Evolutionary conservation across 495 filamentous ascomycete species (phyloP), one percentile per base, ranked within the genome.

Genomic region (Bathelium albidoporum): DNA sequence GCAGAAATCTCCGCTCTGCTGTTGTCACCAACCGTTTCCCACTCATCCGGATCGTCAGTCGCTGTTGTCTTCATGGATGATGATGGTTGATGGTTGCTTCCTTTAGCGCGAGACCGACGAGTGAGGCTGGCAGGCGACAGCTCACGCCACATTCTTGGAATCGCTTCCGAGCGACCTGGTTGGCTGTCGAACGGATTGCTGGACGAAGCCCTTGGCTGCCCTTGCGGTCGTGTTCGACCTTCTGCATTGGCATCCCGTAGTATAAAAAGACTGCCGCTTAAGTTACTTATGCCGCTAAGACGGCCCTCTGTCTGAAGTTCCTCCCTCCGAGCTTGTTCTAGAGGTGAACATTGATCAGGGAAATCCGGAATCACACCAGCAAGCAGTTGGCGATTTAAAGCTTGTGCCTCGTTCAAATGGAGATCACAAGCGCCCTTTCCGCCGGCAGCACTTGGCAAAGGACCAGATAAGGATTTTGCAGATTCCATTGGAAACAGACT

Each of bases 21-120:
- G 9, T 10, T 24, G 22, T 64, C 53, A 2, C 26, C 67, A 29
- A 73, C 65, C 10, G 72, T 75, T 60, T 73, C 70, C 73, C 73
- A 75, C n/a, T 72, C 69, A 55, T 66, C 61, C 14, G 59, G 60
- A 34, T 68, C 68, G 52, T 59, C 58, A 11, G 14, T 24, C 1
- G 39, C 41, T 44, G 62, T 60, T 59, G 41, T 41, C 1, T 41
- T 53, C 4, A 26, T 58, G 18, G 65, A 49, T 31, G 29, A 61
- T 20, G 55, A 62, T 7, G 64, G 55, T 60, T 63, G 44, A 65
- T 59, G 43, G 64, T 65, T 53, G 24, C 45, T 62, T 34, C 3
- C 49, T 36, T 64, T 20, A 26, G 36, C 22, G 28, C 61, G 20
- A n/a, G 52, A 55, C 31, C 55, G 65, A 9, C 20, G 24, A 26